A percentile compares a stretch with the other conserved stretches of the same genome.
Conservation (phyloP, 441 rosid species). For the Melastoma candidum region DNA sequence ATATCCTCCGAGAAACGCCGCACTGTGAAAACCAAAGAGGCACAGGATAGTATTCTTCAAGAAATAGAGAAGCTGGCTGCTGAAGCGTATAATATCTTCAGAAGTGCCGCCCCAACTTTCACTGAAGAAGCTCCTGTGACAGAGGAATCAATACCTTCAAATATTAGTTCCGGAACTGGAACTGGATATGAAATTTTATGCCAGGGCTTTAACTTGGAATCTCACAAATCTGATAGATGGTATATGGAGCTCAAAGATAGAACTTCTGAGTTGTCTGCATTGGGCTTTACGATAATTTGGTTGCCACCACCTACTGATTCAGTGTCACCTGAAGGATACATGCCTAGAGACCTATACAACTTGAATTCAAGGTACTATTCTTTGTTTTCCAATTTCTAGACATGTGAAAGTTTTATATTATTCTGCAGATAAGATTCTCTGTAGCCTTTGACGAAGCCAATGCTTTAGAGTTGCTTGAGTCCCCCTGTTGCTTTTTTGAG, state of each 20-base stretch:
- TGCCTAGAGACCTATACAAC: conserved; percentile 90
- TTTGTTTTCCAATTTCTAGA: background rate
- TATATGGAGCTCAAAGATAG: conserved; percentile 66
- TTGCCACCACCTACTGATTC: conserved; percentile 97
- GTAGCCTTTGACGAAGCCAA: no score
- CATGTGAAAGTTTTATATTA: no score
- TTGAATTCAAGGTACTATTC: conserved; percentile 70
- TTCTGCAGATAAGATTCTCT: no score
- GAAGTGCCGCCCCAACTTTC: conserved; percentile 57
- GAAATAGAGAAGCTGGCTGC: conserved; percentile 98
- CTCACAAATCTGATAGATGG: conserved; percentile 87
- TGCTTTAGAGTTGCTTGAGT: no score
- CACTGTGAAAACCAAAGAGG: conserved; percentile 55
- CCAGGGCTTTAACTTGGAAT: conserved; percentile 98
- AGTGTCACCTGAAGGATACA: conserved; percentile 97
- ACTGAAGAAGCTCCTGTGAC: conserved; percentile 39
- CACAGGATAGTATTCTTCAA: conserved; percentile 73
- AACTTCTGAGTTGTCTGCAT: conserved; percentile 52
- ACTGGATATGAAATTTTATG: conserved; percentile 79
- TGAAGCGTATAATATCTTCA: conserved; percentile 90
- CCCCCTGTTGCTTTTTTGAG: no score
- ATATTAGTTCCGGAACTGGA: conserved; percentile 67
- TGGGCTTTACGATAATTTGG: conserved; percentile 89
- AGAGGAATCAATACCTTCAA: conserved; percentile 28
- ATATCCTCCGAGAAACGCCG: conserved; percentile 47